A percentile compares a stretch with the other conserved stretches of the same genome.
Evolutionary conservation across 768 basidiomycete species (phyloP).

Genomic region (Boletus rubescentipes): DNA sequence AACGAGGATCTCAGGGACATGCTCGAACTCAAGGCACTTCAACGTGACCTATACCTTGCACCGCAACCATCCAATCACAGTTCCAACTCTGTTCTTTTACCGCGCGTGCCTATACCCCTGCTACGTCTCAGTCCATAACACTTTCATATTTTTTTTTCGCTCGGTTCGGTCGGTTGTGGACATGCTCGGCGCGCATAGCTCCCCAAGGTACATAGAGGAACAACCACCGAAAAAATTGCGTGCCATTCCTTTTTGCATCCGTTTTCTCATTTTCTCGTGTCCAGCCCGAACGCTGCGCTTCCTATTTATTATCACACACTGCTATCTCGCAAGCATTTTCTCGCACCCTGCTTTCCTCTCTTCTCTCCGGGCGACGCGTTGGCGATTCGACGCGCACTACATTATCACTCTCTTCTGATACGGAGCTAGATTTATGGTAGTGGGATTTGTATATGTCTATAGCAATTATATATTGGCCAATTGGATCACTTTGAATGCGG

Average conservation of each 20-base stretch:
- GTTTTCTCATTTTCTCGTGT: no score
- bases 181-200: not conserved
- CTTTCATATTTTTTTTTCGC: not conserved
- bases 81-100: slow-evolving; percentile 42
- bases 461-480: not conserved
- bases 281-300: not conserved
- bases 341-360: not conserved
- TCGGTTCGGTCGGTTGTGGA: not conserved
- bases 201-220: not conserved
- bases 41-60: slow-evolving; percentile 59
- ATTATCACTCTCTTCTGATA: not conserved
- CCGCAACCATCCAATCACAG: slow-evolving; percentile 49
- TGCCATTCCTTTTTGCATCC: not conserved
- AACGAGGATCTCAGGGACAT: slow-evolving; percentile 44
- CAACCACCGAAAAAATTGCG: not conserved
- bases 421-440: not conserved
- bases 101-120: slow-evolving; percentile 61
- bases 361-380: not conserved
- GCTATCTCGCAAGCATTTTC: not conserved
- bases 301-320: not conserved
- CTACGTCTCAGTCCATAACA: slow-evolving; percentile 48
- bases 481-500: no score
- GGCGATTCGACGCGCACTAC: not conserved
- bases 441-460: not conserved
- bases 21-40: slow-evolving; percentile 69